Base-by-base conservation (phyloP, 371 early-diverging fungal genomes). In the Haplosporangium sp. region DNA sequence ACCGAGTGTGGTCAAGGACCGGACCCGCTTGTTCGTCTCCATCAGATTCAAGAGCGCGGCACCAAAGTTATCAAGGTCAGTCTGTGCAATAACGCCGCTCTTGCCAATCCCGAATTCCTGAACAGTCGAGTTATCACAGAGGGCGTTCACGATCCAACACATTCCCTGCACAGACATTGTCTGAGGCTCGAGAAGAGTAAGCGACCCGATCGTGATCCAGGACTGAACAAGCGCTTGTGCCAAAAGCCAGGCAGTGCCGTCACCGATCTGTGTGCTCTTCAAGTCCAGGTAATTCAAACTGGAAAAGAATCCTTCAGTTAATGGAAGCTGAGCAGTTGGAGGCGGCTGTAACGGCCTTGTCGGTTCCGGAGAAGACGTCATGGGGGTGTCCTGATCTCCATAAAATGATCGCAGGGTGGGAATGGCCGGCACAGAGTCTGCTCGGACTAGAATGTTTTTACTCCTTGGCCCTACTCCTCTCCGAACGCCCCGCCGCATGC, bases 61-160 rank as follows among this genome's bases (percentile, higher is more conserved):
- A 0, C 77, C 77, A 56, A 77, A 67, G 36, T 63, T 53, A 5
- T 77, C 77, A 13, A 56, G 20, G 8, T 71, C 72, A 0, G 41
- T 16, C 14, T 51, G 57, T 18, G 58, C 9, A 38, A 2, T 1
- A 14, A 56, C 8, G 38, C 59, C 58, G 21, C 48, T 55, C 43
- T 67, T 66, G 5, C 77, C 77, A 18, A 77, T 67, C 11, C 72
- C 72, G 56, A 77, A 55, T 40, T 77, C 77, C n/a, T 60, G 63
- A 6, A 77, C 67, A 43, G 61, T 64, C 36, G 64, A 54, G 54
- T 77, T 77, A 18, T 66, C 75, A 12, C 64, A 63, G 16, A 77
- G 46, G 16, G 65, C 67, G 38, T 77, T 68, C 18, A 77, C 45
- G 36, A 77, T 71, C 72, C 67, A 67, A 38, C 61, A 59, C 10